These are phyloP conservation scores for Parathielavia hyrcaniae DNA, from an alignment of 495 filamentous ascomycete species.

Conservation along the genomic window DNA sequence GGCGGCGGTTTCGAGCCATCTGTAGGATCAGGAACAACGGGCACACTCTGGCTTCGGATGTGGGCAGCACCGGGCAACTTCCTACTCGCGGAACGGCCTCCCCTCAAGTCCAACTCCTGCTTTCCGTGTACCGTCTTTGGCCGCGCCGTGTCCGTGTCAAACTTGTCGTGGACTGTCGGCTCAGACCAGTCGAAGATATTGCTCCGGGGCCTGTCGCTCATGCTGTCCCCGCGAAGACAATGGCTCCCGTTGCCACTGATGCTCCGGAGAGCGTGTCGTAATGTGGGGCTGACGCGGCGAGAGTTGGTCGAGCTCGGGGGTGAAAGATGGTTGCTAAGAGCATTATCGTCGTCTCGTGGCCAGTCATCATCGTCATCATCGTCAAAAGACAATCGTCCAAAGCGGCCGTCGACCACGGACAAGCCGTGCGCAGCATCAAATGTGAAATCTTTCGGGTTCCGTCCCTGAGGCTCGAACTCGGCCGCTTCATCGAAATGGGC, in stretches of 20 bases:
- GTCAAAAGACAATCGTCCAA: constrained; percentile 47
- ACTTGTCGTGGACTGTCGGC: constrained; percentile 51
- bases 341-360: constrained; percentile 50
- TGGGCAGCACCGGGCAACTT: constrained; percentile 72
- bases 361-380: constrained; percentile 61
- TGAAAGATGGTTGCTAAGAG: constrained; percentile 47
- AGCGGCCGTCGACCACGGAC: constrained; percentile 31
- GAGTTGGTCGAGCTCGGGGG: constrained; percentile 49
- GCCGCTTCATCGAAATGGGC: constrained; percentile 23
- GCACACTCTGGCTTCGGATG: constrained; percentile 93
- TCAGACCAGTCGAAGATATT: constrained; percentile 88
- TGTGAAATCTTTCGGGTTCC: constrained; percentile 17
- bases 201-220: constrained; percentile 47
- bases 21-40: constrained; percentile 61
- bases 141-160: constrained; percentile 51
- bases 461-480: constrained; percentile 17
- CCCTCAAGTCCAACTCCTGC: constrained; percentile 64
- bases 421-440: constrained; percentile 21
- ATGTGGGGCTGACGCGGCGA: constrained; percentile 40
- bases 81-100: constrained; percentile 66
- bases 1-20: constrained; percentile 54
- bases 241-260: constrained; percentile 38
- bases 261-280: constrained; percentile 38
- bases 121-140: constrained; percentile 91
- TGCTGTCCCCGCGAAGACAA: constrained; percentile 30